A percentile compares a stretch with the other conserved stretches of the same genome.
Conservation (phyloP, 352 stramenopile genomes). For the Globisporangium echinulatum region DNA sequence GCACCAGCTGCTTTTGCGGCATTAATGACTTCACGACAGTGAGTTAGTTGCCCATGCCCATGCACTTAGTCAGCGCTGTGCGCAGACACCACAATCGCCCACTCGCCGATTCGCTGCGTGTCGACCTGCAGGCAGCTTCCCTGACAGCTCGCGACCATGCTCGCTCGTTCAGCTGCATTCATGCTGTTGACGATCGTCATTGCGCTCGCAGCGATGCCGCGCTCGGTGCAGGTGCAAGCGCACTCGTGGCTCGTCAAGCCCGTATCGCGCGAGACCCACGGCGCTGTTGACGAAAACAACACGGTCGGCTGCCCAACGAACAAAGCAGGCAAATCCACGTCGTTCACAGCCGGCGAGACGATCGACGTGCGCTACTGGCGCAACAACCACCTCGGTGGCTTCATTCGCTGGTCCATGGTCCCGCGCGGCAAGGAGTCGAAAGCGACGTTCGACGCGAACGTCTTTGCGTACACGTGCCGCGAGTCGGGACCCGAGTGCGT, state of each 20-base stretch:
- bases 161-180: no score
- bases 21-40: no score
- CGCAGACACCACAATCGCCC: no score
- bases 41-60: no score
- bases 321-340: conserved; percentile 23
- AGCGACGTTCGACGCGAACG: conserved; percentile 34
- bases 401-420: conserved; percentile 45
- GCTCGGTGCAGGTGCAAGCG: neutral
- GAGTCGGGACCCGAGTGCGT: conserved; percentile 23
- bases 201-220: no score
- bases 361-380: conserved; percentile 46
- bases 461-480: conserved; percentile 53
- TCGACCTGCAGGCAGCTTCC: no score
- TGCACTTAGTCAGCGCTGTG: no score
- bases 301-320: conserved; percentile 25
- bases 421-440: conserved; percentile 17
- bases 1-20: no score
- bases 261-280: conserved; percentile 28
- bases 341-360: conserved; percentile 29
- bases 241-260: conserved; percentile 43
- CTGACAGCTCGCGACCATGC: no score
- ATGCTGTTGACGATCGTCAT: no score
- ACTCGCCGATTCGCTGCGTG: no score
- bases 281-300: conserved; percentile 21
- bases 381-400: conserved; percentile 56